Percentiles rank a stretch among this genome's conserved stretches.
Conservation (phyloP, 192 early-diverging fungal genomes). For the Coemansia sp. region DNA sequence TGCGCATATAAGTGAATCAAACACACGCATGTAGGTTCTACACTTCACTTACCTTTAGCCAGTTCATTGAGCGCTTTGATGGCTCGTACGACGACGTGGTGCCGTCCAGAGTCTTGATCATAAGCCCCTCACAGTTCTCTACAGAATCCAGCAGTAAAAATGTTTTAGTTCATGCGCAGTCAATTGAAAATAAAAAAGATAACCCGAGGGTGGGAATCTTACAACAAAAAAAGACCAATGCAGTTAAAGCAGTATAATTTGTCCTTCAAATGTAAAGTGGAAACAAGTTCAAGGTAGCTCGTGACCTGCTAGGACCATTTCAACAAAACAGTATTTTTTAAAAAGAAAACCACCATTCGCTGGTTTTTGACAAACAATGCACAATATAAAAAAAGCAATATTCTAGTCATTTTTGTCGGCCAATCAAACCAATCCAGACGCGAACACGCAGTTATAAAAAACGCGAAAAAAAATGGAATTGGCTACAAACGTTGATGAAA, state of each 20-base stretch:
- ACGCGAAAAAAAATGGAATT: neutral
- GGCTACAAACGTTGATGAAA: neutral
- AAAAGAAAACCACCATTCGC: neutral
- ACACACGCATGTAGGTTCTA: neutral
- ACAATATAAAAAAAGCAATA: neutral
- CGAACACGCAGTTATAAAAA: neutral
- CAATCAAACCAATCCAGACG: neutral
- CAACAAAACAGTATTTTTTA: neutral
- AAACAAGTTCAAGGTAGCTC: neutral
- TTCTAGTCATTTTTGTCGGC: neutral
- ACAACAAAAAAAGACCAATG: neutral
- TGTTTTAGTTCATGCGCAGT: neutral
- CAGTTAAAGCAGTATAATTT: slow-evolving; percentile 12
- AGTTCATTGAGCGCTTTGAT: slow-evolving; percentile 93
- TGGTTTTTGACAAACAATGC: neutral
- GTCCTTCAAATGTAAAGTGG: neutral
- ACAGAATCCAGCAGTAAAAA: slow-evolving; percentile 55
- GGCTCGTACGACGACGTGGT: slow-evolving; percentile 91
- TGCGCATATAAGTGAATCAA: neutral
- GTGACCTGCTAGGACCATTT: neutral
- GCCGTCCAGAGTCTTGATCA: slow-evolving; percentile 95
- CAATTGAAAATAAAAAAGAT: slow-evolving; percentile 27
- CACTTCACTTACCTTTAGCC: slow-evolving; percentile 80
- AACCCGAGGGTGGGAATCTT: slow-evolving; percentile 52
- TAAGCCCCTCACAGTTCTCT: slow-evolving; percentile 95